A percentile compares a stretch with the other conserved stretches of the same genome.
These are phyloP conservation scores for Dissophora globulifera DNA, from an alignment of 192 early-diverging fungal species.

Conservation along the genomic window DNA sequence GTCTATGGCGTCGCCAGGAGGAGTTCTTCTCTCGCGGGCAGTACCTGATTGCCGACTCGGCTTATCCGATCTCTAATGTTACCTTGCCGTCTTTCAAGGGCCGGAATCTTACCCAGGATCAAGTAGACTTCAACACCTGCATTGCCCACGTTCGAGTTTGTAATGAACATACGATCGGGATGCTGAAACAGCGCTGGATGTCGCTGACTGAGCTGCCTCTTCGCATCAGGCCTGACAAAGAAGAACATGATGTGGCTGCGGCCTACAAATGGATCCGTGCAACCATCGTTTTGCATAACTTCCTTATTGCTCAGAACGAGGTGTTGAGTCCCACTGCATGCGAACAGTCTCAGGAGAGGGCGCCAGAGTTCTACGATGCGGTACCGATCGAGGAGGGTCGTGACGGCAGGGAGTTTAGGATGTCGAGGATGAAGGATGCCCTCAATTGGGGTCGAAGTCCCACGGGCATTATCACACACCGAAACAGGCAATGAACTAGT, in stretches of 20 bases:
- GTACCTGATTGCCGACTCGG: conserved; percentile 1
- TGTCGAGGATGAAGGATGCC: too few relatives aligned
- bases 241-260: neutral
- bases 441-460: too few relatives aligned
- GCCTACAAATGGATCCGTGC: too few relatives aligned
- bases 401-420: too few relatives aligned
- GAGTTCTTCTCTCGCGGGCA: neutral
- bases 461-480: too few relatives aligned
- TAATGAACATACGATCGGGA: neutral
- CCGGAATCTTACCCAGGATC: neutral
- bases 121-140: neutral
- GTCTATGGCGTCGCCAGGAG: too few relatives aligned
- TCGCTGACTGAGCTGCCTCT: neutral
- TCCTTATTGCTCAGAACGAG: neutral
- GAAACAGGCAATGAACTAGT: too few relatives aligned
- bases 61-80: neutral
- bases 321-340: neutral
- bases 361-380: too few relatives aligned
- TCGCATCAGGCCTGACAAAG: neutral
- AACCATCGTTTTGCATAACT: too few relatives aligned
- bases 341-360: too few relatives aligned
- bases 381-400: too few relatives aligned
- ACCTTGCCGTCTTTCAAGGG: neutral
- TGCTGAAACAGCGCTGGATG: neutral
- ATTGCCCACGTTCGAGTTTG: neutral